Evolutionary conservation across 495 filamentous ascomycete species (phyloP), one percentile per base, ranked within the genome.

Genomic region (Penicillium goetzii): DNA sequence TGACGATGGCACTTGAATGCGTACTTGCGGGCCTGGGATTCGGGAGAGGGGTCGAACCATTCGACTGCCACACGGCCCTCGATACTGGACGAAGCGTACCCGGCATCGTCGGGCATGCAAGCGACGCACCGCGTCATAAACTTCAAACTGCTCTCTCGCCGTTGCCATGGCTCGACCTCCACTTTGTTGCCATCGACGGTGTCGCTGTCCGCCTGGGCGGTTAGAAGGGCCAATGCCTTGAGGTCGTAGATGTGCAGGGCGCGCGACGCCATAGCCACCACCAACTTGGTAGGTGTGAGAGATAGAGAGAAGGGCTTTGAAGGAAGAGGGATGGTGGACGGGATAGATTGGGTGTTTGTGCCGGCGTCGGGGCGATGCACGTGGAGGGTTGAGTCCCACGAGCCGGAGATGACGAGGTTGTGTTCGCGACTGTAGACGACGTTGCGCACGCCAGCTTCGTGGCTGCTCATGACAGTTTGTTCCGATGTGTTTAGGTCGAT

Each of bases 1-100:
- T 95, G 90, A 12, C 95, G 88, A 77, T 99, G 95, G 77, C 95
- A 99, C 74, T 99, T 99, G 83, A 99, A 99, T 11, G 95, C 95
- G 80, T 97, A 99, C 70, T 97, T 98, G 59, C 93, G 83, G 19
- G 89, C 89, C 75, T 97, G 92, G 4, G 90, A 92, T 69, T 90
- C 88, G 33, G 86, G 80, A 9, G 86, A 89, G 14, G 93, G 89
- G 71, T 97, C 95, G 78, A 98, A 97, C 91, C 93, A 98, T 72
- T 99, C 95, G 1, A 99, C 95, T 0, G 92, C 94, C 0, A 97
- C 90, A 65, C 95, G 86, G 15, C 95, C 95, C 71, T 99, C 95
- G 72, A 99, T 97, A 63, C 86, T 90, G 21, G 85, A 88, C 0
- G 87, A 92, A 6, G 94, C 92, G 74, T 97, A 99, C 0, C 95